phyloP scores from a whole-genome alignment of 192 early-diverging fungal species.

The Coemansia javaensis region DNA sequence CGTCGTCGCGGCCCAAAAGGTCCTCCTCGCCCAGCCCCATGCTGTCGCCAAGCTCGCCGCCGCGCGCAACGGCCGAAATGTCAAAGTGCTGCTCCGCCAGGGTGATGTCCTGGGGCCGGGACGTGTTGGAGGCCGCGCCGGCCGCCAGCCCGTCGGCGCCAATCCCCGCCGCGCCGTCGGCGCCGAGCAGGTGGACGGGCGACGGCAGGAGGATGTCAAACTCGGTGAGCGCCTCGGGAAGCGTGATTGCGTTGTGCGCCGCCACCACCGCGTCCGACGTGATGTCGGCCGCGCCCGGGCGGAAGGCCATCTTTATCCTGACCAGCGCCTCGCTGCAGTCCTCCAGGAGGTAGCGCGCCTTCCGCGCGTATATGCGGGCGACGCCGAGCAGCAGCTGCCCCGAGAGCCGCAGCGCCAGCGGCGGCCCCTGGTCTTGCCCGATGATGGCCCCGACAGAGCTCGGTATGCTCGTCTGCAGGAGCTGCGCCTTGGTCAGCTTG shows the following conservation, averaged over 20 bases:
- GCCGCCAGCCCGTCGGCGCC: constrained; percentile 13
- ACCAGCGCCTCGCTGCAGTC: constrained; percentile 95
- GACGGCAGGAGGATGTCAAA: constrained; percentile 89
- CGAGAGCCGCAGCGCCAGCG: constrained; percentile 89
- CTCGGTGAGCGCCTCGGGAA: constrained; percentile 81
- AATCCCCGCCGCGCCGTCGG: not conserved
- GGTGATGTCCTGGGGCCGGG: constrained; percentile 70
- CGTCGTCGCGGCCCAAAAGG: constrained; percentile 55
- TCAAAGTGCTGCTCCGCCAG: constrained; percentile 55
- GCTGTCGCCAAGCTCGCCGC: constrained; percentile 11
- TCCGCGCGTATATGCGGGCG: constrained; percentile 90
- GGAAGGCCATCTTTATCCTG: constrained; percentile 86
- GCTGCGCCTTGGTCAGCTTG: constrained; percentile 92
- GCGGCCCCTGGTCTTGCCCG: constrained; percentile 66
- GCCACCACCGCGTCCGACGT: constrained; percentile 68
- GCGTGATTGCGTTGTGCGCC: constrained; percentile 76
- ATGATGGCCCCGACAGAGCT: constrained; percentile 83
- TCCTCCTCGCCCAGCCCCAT: constrained; percentile 47
- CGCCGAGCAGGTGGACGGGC: constrained; percentile 44
- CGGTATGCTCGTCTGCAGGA: constrained; percentile 89
- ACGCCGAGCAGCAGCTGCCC: constrained; percentile 96
- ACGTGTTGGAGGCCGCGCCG: constrained; percentile 46
- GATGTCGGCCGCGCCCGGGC: constrained; percentile 76
- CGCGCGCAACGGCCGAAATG: constrained; percentile 48
- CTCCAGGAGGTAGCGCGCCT: constrained; percentile 93